Base-by-base conservation (phyloP, 2,329 filamentous ascomycete genomes). In the Diaporthe amygdali region DNA sequence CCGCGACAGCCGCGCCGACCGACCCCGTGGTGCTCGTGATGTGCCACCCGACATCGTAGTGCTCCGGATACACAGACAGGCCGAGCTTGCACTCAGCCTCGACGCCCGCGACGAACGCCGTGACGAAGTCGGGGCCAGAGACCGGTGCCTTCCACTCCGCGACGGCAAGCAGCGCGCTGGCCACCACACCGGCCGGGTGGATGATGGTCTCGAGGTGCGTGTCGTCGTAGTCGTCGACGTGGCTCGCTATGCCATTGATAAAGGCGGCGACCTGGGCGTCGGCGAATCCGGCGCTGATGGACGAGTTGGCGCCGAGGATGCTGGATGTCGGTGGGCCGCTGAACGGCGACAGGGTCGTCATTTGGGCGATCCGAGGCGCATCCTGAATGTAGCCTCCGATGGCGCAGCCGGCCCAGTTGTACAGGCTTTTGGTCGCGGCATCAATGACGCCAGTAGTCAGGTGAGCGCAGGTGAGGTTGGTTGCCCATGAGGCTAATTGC, bases 201-300 rank as follows among this genome's bases (percentile, higher is more conserved):
- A 89, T 89, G 73, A 89, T 86, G 6, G 85, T 88, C 56, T 86
- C 85, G 1, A 88, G 79, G 73, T 89, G 87, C 1, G 86, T 89
- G 75, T 89, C 86, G 72, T 89, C 87, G 75, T 88, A 89, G 74
- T 89, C 86, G 70, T 89, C 84, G 4, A 88, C 85, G 72, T 89
- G 86, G 37, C 84, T 87, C 15, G 86, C 84, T 52, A 89, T 87
- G 32, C 87, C 87, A 72, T 89, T 88, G 56, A 89, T 74, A 8
- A 89, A 77, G 0, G 86, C 85, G 1, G 87, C 86, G 69, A 86
- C 81, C 74, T 86, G 84, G 2, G 85, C 82, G 73, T 88, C 85
- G 6, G 79, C 77, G 22, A 27, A 59, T 22, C 55, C 55, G 7
- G 20, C 7, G 55, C 73, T 77, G 32, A 74, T 70, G 3, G 74